Conservation (phyloP, 768 basidiomycete genomes). For the Russula lepida region DNA sequence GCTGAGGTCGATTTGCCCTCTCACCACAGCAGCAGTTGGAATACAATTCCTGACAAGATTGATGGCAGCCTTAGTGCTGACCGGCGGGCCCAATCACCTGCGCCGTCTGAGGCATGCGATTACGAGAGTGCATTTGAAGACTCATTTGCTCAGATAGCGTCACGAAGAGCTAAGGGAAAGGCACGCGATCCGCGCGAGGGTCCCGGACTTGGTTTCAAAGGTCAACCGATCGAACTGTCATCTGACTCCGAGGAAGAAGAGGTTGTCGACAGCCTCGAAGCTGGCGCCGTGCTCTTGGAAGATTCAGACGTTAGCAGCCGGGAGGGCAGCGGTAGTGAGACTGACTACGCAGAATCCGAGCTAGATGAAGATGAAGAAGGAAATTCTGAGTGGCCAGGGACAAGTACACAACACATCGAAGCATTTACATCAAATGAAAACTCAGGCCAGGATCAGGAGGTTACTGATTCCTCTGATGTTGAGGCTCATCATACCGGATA, state of each 20-base stretch:
- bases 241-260: slow-evolving; percentile 31
- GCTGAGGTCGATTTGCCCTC: slow-evolving; percentile 12
- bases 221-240: slow-evolving; percentile 42
- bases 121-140: slow-evolving; percentile 37
- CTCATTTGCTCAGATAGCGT: slow-evolving; percentile 47
- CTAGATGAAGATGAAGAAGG: slow-evolving; percentile 20
- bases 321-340: slow-evolving; percentile 20
- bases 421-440: slow-evolving; percentile 18
- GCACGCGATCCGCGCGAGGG: slow-evolving; percentile 55
- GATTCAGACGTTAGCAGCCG: slow-evolving; percentile 43
- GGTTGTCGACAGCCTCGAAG: slow-evolving; percentile 26
- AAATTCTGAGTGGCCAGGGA: slow-evolving; percentile 18
- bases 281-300: slow-evolving; percentile 28
- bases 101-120: slow-evolving; percentile 25
- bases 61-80: slow-evolving; percentile 17
- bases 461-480: slow-evolving; percentile 24
- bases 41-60: slow-evolving; percentile 1
- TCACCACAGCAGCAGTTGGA: background rate
- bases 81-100: slow-evolving; percentile 13
- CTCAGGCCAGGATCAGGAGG: slow-evolving; percentile 25
- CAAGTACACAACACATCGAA: background rate
- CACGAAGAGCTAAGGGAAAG: slow-evolving; percentile 45
- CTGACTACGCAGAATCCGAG: slow-evolving; percentile 22
- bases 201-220: slow-evolving; percentile 38
- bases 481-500: slow-evolving; percentile 14